Evolutionary conservation across 2,329 filamentous ascomycete genomes (phyloP).

Genomic region (Penicillium oxalicum): DNA sequence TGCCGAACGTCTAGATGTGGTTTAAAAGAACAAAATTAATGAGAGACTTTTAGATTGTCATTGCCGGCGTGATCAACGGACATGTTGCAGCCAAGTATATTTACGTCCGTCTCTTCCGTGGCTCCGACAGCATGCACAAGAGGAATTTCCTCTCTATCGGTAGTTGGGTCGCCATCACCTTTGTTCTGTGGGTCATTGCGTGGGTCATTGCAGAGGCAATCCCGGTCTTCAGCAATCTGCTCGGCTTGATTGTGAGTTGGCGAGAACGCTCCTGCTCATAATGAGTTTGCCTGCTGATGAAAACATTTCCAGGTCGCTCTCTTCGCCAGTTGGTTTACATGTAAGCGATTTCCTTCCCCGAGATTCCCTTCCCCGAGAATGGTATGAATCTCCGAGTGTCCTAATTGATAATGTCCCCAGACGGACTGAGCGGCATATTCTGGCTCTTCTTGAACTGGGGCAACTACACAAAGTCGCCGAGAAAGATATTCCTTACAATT

Average conservation of each 20-base stretch:
- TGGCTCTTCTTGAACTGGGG: slow-evolving; percentile 35
- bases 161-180: slow-evolving; percentile 54
- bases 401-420: background rate
- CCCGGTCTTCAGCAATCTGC: slow-evolving; percentile 60
- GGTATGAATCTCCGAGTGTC: background rate
- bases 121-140: slow-evolving; percentile 48
- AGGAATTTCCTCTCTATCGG: slow-evolving; percentile 44
- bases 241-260: slow-evolving; percentile 49
- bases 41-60: slow-evolving; percentile 46
- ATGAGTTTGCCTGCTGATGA: slow-evolving; percentile 8
- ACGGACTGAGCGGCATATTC: slow-evolving; percentile 23
- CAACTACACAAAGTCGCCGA: slow-evolving; percentile 10
- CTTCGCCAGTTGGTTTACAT: slow-evolving; percentile 62
- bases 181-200: slow-evolving; percentile 52
- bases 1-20: background rate
- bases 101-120: slow-evolving; percentile 58
- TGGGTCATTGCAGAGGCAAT: slow-evolving; percentile 64
- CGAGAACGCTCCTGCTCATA: background rate
- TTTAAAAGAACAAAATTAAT: background rate
- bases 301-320: slow-evolving; percentile 38
- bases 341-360: slow-evolving; percentile 8
- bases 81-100: slow-evolving; percentile 56
- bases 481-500: background rate
- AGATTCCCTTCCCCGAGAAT: too few relatives aligned
- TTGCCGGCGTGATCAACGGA: slow-evolving; percentile 63